Evolutionary conservation across 106 monocot genomes (phyloP), one percentile per base, ranked within the genome.

Genomic region (Dioscorea dumetorum): DNA sequence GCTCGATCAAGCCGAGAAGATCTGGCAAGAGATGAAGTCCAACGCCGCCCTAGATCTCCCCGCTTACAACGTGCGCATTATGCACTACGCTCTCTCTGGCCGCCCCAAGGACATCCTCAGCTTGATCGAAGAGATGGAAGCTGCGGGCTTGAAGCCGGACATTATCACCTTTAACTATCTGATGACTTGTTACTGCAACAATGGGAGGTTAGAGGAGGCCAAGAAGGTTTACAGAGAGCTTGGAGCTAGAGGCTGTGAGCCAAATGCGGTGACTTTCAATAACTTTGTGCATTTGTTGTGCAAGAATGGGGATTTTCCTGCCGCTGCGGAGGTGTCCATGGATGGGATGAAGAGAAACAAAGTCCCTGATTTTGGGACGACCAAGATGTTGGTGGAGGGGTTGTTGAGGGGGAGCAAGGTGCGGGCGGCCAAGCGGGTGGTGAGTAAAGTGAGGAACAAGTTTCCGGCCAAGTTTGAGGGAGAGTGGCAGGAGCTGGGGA

Each of bases 1-100:
- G 67, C 50, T 61, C 2, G 58, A 73, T 17, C 79, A 76, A 33
- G 88, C 88, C 18, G 88, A 82, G 61, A 63, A 60, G 49, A 19
- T 82, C 24, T 88, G 88, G 88, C 66, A 74, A 57, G 81, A 82
- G 67, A 88, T 84, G 88, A 49, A 52, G 10, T 24, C n/a, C 50
- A 84, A 74, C 12, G 78, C 68, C 15, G 22, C 24, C 1, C 81
- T 63, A 1, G 88, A 84, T 35, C 52, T 70, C 0, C 65, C 71
- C 1, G 84, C 84, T 2, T 84, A 79, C 54, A 88, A 88, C 53
- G 81, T 84, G 12, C 70, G 72, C 49, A 33, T 73, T 1, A 84
- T 76, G 84, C 34, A 84, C 52, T n/a, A 60, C 24, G 78, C 81
- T 0, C 16, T 48, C 8, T 50, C 54, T 24, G 76, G 79, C 14